Evolutionary conservation across 495 filamentous ascomycete species (phyloP).

Genomic region (Aspergillus asperescens): DNA sequence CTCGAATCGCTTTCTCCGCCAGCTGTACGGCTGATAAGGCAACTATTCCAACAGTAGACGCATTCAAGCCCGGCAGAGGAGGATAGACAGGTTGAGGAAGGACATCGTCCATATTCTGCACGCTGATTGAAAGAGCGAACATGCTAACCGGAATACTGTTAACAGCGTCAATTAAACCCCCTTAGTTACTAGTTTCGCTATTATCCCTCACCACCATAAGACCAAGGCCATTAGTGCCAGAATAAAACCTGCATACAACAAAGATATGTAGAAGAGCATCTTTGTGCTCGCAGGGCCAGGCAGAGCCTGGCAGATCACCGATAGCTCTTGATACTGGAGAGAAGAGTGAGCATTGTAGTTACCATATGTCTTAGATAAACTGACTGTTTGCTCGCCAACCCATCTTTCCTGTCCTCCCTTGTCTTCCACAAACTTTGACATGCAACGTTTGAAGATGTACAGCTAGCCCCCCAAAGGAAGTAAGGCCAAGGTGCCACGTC

Average conservation of each 20-base stretch:
- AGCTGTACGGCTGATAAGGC: slow-evolving; percentile 73
- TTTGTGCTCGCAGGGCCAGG: slow-evolving; percentile 75
- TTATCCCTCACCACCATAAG: slow-evolving; percentile 56
- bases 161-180: too few relatives aligned
- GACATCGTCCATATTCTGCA: slow-evolving; percentile 54
- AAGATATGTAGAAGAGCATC: slow-evolving; percentile 69
- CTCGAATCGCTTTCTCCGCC: slow-evolving; percentile 68
- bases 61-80: slow-evolving; percentile 71
- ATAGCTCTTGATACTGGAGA: slow-evolving; percentile 72
- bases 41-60: slow-evolving; percentile 74
- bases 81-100: slow-evolving; percentile 67
- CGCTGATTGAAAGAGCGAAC: slow-evolving; percentile 65
- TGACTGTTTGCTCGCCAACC: slow-evolving; percentile 69
- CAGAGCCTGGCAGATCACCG: slow-evolving; percentile 70
- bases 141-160: slow-evolving; percentile 55
- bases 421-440: slow-evolving; percentile 61
- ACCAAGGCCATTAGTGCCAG: slow-evolving; percentile 60
- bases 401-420: too few relatives aligned
- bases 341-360: slow-evolving; percentile 3
- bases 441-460: slow-evolving; percentile 68
- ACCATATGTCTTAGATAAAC: not conserved
- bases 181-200: too few relatives aligned
- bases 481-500: slow-evolving; percentile 69
- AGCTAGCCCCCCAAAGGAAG: slow-evolving; percentile 65
- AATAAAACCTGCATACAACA: slow-evolving; percentile 59